Evolutionary conservation across 2,329 filamentous ascomycete species (phyloP).

Genomic region (Aureobasidium namibiae): DNA sequence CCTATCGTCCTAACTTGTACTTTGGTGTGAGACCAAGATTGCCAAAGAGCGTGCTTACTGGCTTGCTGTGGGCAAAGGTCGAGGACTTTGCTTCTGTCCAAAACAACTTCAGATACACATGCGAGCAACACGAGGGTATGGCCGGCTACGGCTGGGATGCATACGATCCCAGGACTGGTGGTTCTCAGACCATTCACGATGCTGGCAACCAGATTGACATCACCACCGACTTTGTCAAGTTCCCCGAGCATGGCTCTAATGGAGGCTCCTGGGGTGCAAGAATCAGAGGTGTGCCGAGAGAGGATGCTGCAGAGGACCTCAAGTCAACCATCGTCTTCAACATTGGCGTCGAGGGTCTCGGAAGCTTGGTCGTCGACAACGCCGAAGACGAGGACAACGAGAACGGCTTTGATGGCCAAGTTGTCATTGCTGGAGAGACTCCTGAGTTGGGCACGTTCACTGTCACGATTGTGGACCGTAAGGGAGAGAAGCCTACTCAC

Average conservation of each 20-base stretch:
- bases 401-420: slow-evolving; percentile 49
- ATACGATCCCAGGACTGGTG: slow-evolving; percentile 82
- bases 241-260: slow-evolving; percentile 66
- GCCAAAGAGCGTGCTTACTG: slow-evolving; percentile 71
- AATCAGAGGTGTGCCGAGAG: slow-evolving; percentile 70
- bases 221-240: slow-evolving; percentile 87
- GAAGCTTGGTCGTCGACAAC: slow-evolving; percentile 54
- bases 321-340: slow-evolving; percentile 79
- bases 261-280: slow-evolving; percentile 89
- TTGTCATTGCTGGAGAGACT: slow-evolving; percentile 64
- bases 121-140: slow-evolving; percentile 91
- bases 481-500: slow-evolving; percentile 48
- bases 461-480: slow-evolving; percentile 62
- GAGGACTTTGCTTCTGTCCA: slow-evolving; percentile 71
- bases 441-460: slow-evolving; percentile 70
- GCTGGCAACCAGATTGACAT: slow-evolving; percentile 81
- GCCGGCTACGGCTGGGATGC: slow-evolving; percentile 96
- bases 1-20: slow-evolving; percentile 88
- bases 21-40: slow-evolving; percentile 81
- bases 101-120: slow-evolving; percentile 79
- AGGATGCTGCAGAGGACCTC: slow-evolving; percentile 56
- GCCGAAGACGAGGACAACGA: slow-evolving; percentile 45
- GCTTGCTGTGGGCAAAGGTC: slow-evolving; percentile 81
- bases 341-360: slow-evolving; percentile 67
- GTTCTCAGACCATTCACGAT: slow-evolving; percentile 85